A percentile compares a stretch with the other conserved stretches of the same genome.
These are phyloP conservation scores for Globisporangium carolinianum DNA, from an alignment of 352 stramenopile genomes.

Conservation along the genomic window DNA sequence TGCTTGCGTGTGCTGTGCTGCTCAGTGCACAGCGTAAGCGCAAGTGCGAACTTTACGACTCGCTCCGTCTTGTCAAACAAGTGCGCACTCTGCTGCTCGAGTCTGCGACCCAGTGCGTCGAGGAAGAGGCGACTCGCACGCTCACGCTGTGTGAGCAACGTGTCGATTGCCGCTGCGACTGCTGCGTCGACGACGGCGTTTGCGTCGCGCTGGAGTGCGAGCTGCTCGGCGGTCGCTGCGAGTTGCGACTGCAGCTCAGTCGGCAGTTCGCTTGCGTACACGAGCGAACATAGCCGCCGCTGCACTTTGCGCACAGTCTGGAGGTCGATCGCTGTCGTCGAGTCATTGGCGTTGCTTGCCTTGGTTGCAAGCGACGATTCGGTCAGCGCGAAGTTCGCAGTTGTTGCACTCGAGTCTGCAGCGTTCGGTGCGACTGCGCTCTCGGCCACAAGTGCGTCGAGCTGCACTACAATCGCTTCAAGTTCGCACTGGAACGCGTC, in stretches of 20 bases:
- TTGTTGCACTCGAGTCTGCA: background rate
- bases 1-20: constrained; percentile 40
- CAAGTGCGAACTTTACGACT: constrained; percentile 57
- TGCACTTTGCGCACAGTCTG: constrained; percentile 77
- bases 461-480: constrained; percentile 29
- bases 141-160: constrained; percentile 30
- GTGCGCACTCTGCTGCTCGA: constrained; percentile 45
- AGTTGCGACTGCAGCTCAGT: constrained; percentile 44
- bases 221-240: constrained; percentile 33
- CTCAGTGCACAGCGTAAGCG: constrained; percentile 47
- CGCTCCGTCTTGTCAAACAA: constrained; percentile 57
- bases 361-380: background rate
- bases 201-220: constrained; percentile 49
- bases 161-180: constrained; percentile 43
- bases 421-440: background rate
- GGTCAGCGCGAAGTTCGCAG: background rate
- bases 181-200: constrained; percentile 71
- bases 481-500: constrained; percentile 54
- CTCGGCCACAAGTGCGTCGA: constrained; percentile 40
- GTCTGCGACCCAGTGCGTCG: constrained; percentile 40
- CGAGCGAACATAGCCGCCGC: constrained; percentile 60
- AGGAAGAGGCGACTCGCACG: constrained; percentile 50
- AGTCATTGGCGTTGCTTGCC: constrained; percentile 1
- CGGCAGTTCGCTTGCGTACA: constrained; percentile 67
- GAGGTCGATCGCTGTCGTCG: constrained; percentile 36